Conservation (phyloP, 805 yeast genomes). For the Suhomyces sp. region DNA sequence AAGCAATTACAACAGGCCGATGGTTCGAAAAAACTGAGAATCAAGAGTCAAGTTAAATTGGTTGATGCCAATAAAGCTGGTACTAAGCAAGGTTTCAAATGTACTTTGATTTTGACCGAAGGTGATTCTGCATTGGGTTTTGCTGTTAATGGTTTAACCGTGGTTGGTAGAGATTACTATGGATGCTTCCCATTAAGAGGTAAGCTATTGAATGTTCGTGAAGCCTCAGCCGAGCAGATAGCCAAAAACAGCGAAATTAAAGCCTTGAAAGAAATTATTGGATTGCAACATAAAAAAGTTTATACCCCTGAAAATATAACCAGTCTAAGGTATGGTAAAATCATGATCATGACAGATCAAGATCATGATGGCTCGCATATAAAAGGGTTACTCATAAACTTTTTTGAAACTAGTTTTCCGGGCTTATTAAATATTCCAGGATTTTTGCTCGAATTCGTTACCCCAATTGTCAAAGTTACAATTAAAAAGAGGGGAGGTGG, state of each 20-base stretch:
- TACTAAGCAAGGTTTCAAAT: constrained; percentile 84
- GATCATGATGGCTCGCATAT: constrained; percentile 99
- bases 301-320: constrained; percentile 62
- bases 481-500: constrained; percentile 58
- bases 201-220: constrained; percentile 91
- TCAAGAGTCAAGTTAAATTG: constrained; percentile 83
- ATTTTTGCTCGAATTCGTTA: constrained; percentile 87
- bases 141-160: constrained; percentile 91
- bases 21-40: constrained; percentile 78
- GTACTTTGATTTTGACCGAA: constrained; percentile 91
- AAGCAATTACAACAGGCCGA: constrained; percentile 84
- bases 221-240: constrained; percentile 94
- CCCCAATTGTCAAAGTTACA: constrained; percentile 93
- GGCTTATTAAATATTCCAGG: constrained; percentile 90
- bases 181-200: constrained; percentile 97
- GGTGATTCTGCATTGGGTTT: constrained; percentile 94
- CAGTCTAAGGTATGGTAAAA: constrained; percentile 86
- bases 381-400: constrained; percentile 91
- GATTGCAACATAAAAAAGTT: constrained; percentile 85
- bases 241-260: constrained; percentile 91
- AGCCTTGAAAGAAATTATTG: constrained; percentile 92
- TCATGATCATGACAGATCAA: constrained; percentile 99
- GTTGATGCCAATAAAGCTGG: constrained; percentile 98
- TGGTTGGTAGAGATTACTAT: constrained; percentile 91
- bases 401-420: constrained; percentile 90